These are phyloP conservation scores for Mycena rebaudengoi DNA, from an alignment of 768 basidiomycete genomes.

Conservation along the genomic window DNA sequence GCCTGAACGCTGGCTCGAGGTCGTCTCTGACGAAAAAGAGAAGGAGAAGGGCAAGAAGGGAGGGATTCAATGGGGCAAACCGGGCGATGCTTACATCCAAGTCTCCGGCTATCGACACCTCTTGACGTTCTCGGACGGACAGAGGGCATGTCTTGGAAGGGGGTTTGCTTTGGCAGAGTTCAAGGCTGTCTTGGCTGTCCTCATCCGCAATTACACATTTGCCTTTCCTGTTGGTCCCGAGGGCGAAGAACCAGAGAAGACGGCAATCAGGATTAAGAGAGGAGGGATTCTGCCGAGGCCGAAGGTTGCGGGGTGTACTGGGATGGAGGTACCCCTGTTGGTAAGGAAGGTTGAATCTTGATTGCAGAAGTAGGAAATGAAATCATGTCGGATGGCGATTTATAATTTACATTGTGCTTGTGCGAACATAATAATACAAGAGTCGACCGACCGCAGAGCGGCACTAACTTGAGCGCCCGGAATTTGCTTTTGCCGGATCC, in stretches of 20 bases:
- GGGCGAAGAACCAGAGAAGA: background rate
- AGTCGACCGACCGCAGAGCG: too few relatives aligned
- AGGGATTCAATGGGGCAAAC: background rate
- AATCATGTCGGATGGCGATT: too few relatives aligned
- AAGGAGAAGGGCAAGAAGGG: background rate
- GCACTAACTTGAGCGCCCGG: too few relatives aligned
- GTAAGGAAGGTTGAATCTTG: background rate
- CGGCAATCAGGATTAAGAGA: slow-evolving; percentile 29
- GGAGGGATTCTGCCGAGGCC: slow-evolving; percentile 18
- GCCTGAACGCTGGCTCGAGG: slow-evolving; percentile 52
- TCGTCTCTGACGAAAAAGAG: slow-evolving; percentile 11
- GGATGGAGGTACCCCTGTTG: background rate
- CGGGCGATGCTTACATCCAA: background rate
- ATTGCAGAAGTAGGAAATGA: too few relatives aligned
- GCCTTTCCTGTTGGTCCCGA: slow-evolving; percentile 30
- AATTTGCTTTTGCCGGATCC: too few relatives aligned
- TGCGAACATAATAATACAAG: too few relatives aligned
- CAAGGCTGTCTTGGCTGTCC: slow-evolving; percentile 31
- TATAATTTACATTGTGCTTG: too few relatives aligned
- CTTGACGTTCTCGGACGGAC: slow-evolving; percentile 53
- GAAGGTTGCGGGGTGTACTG: slow-evolving; percentile 12
- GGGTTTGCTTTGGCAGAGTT: slow-evolving; percentile 49
- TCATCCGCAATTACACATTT: slow-evolving; percentile 37
- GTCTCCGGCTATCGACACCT: slow-evolving; percentile 46
- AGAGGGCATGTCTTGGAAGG: slow-evolving; percentile 51